These are phyloP conservation scores for Triangularia verruculosa DNA, from an alignment of 2,329 filamentous ascomycete species.

Conservation along the genomic window DNA sequence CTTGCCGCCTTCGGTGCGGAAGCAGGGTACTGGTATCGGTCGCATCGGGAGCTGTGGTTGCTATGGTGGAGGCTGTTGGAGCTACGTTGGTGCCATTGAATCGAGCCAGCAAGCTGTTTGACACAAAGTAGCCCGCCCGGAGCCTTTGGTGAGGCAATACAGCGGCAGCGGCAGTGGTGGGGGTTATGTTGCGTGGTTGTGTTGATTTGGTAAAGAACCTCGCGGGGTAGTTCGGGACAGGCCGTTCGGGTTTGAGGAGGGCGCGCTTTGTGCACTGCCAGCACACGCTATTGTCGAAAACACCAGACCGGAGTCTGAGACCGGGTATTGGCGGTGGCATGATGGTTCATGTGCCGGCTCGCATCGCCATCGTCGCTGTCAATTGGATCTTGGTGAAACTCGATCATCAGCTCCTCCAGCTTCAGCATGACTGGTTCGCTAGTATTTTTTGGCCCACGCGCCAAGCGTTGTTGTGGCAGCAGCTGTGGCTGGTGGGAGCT, in stretches of 20 bases:
- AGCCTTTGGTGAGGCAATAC: conserved; percentile 25
- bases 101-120: conserved; percentile 34
- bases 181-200: conserved; percentile 16
- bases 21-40: conserved; percentile 21
- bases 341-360: conserved; percentile 25
- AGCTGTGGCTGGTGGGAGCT: neutral
- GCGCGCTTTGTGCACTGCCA: conserved; percentile 30
- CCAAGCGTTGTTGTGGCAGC: conserved; percentile 1
- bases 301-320: conserved; percentile 21
- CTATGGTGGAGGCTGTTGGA: neutral
- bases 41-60: conserved; percentile 8
- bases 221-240: neutral
- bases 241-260: conserved; percentile 13
- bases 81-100: conserved; percentile 27
- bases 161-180: conserved; percentile 16
- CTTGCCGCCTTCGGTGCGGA: conserved; percentile 32
- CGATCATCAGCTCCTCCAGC: conserved; percentile 2
- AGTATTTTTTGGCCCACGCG: conserved; percentile 7
- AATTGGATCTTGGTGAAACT: conserved; percentile 1
- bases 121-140: conserved; percentile 35
- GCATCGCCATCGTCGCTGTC: conserved; percentile 26
- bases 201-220: conserved; percentile 27
- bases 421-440: neutral
- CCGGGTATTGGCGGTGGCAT: conserved; percentile 28
- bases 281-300: conserved; percentile 26